Evolutionary conservation across 2,329 filamentous ascomycete species (phyloP).

Genomic region (Exserohilum turcica): DNA sequence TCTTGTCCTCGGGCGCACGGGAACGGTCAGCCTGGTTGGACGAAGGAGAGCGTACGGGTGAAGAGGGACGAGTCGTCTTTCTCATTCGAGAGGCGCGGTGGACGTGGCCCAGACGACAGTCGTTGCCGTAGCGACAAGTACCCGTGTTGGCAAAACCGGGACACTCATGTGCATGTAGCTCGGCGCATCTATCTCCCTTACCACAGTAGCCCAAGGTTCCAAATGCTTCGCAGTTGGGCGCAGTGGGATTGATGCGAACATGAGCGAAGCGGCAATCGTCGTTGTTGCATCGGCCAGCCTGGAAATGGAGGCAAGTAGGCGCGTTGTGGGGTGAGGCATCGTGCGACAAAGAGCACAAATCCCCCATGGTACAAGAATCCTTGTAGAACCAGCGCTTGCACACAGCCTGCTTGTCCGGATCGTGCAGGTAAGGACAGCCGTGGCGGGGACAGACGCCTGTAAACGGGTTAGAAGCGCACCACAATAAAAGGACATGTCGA

Average conservation of each 20-base stretch:
- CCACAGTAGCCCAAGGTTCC: constrained; percentile 87
- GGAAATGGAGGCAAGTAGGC: constrained; percentile 86
- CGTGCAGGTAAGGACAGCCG: constrained; percentile 79
- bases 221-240: constrained; percentile 82
- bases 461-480: constrained; percentile 22
- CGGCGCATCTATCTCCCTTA: constrained; percentile 74
- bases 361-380: constrained; percentile 75
- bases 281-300: constrained; percentile 88
- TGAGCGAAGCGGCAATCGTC: constrained; percentile 85
- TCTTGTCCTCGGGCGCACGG: constrained; percentile 15
- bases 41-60: constrained; percentile 13
- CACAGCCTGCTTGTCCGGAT: constrained; percentile 82
- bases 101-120: constrained; percentile 85
- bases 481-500: constrained; percentile 1
- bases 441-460: constrained; percentile 83
- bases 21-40: constrained; percentile 4
- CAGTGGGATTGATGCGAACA: constrained; percentile 74
- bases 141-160: constrained; percentile 94
- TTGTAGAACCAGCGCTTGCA: constrained; percentile 87
- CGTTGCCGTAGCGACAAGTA: constrained; percentile 72
- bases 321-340: constrained; percentile 81
- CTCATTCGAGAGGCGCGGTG: constrained; percentile 54
- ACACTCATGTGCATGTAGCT: constrained; percentile 91
- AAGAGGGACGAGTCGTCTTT: constrained; percentile 20
- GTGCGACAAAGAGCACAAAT: constrained; percentile 89